Conservation (phyloP, 2,329 filamentous ascomycete species). For the Teratosphaeria zuluensis region DNA sequence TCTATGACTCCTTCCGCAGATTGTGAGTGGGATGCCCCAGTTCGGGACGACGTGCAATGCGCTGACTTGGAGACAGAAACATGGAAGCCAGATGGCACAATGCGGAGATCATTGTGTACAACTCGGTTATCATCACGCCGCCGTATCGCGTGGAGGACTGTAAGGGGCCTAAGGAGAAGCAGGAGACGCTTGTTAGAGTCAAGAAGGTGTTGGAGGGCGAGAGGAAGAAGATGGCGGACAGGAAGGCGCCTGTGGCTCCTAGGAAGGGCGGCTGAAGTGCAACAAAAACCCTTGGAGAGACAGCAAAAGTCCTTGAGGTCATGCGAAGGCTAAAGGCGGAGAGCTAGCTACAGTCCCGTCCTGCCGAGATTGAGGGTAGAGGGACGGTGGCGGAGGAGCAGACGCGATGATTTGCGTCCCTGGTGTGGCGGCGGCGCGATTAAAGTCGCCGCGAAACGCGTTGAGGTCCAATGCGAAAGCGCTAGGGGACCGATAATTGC, state of each 20-base stretch:
- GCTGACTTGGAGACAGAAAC: conserved; percentile 12
- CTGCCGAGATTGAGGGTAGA: too few species aligned
- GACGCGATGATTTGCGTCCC: not conserved
- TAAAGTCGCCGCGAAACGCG: not conserved
- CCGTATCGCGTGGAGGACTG: conserved; percentile 51
- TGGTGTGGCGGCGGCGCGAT: not conserved
- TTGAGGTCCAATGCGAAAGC: not conserved
- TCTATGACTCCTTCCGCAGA: conserved; percentile 52
- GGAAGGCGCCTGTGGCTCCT: conserved; percentile 7
- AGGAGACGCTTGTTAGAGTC: conserved; percentile 32
- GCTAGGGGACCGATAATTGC: not conserved
- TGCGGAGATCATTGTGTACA: conserved; percentile 49
- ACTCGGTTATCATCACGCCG: conserved; percentile 48
- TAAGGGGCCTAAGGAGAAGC: conserved; percentile 33
- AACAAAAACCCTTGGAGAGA: too few species aligned
- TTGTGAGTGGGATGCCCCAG: conserved; percentile 32
- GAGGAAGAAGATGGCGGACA: conserved; percentile 32
- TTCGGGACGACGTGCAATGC: not conserved
- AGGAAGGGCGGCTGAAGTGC: conserved; percentile 6
- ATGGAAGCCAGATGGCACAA: conserved; percentile 50
- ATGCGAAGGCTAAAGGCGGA: too few species aligned
- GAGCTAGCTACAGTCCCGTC: too few species aligned
- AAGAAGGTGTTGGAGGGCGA: conserved; percentile 39
- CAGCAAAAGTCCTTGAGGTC: too few species aligned
- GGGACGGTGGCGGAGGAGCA: not conserved